phyloP scores from a whole-genome alignment of 768 basidiomycete genomes.

The Candolleomyces aberdarensis region DNA sequence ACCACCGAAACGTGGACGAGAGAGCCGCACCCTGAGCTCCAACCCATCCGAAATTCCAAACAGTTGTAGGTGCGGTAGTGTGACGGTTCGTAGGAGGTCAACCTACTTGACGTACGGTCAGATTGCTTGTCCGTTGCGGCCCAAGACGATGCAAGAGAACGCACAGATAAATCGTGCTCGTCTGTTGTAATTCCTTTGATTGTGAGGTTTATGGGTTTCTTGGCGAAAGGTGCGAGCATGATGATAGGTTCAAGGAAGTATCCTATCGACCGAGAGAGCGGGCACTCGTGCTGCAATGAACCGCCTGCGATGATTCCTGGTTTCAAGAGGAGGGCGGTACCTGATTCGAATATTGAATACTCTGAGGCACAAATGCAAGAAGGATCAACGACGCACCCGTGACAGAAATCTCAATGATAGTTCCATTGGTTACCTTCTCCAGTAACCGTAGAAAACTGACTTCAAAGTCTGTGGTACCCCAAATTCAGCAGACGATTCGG shows the following conservation, averaged over 20 bases:
- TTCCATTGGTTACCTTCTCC: slow-evolving; percentile 92
- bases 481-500: background rate
- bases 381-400: slow-evolving; percentile 59
- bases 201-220: slow-evolving; percentile 78
- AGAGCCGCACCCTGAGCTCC: slow-evolving; percentile 65
- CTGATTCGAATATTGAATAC: slow-evolving; percentile 32
- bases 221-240: slow-evolving; percentile 90
- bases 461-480: slow-evolving; percentile 70
- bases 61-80: slow-evolving; percentile 83
- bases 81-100: slow-evolving; percentile 86
- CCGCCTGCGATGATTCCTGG: slow-evolving; percentile 93
- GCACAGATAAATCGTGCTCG: slow-evolving; percentile 85
- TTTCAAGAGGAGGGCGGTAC: slow-evolving; percentile 88
- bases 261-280: slow-evolving; percentile 83
- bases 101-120: slow-evolving; percentile 44
- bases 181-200: slow-evolving; percentile 91
- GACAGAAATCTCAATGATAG: slow-evolving; percentile 91
- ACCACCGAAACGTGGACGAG: slow-evolving; percentile 8
- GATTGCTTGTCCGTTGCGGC: background rate
- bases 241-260: slow-evolving; percentile 92
- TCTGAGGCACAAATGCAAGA: background rate
- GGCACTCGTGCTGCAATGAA: slow-evolving; percentile 78
- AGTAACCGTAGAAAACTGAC: slow-evolving; percentile 83
- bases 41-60: slow-evolving; percentile 90
- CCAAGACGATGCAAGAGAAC: slow-evolving; percentile 6